A percentile compares a stretch with the other conserved stretches of the same genome.
phyloP scores from a whole-genome alignment of 2,329 filamentous ascomycete genomes.

The Verticillium dahliae region DNA sequence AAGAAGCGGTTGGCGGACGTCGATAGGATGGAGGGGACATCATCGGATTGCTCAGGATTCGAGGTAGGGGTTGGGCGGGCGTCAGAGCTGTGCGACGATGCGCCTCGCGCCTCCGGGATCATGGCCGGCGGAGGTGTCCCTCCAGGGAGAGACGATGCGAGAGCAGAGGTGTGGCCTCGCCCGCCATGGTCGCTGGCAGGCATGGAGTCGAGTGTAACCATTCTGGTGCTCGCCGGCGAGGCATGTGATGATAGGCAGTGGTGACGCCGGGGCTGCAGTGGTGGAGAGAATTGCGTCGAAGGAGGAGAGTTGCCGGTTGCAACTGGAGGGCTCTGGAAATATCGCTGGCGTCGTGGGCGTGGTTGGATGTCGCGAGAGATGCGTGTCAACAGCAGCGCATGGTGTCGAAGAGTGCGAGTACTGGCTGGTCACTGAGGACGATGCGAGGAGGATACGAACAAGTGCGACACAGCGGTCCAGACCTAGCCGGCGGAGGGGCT shows the following conservation, averaged over 20 bases:
- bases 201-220: background rate
- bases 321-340: background rate
- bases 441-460: background rate
- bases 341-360: background rate
- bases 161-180: background rate
- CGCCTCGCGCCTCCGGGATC: background rate
- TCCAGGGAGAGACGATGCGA: background rate
- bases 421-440: background rate
- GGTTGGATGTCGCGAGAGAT: background rate
- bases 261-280: background rate
- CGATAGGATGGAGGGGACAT: background rate
- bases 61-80: background rate
- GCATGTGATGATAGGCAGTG: background rate
- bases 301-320: background rate
- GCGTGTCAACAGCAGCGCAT: background rate
- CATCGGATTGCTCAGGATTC: background rate
- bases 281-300: background rate
- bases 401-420: background rate
- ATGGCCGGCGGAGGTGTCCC: background rate
- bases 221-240: background rate
- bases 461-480: background rate
- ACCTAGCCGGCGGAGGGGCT: background rate
- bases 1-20: conserved; percentile 24
- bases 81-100: background rate
- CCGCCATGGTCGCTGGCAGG: background rate